Evolutionary conservation across 257 asterid species (phyloP), one percentile per base, ranked within the genome.

Genomic region (Nicotiana paniculata): DNA sequence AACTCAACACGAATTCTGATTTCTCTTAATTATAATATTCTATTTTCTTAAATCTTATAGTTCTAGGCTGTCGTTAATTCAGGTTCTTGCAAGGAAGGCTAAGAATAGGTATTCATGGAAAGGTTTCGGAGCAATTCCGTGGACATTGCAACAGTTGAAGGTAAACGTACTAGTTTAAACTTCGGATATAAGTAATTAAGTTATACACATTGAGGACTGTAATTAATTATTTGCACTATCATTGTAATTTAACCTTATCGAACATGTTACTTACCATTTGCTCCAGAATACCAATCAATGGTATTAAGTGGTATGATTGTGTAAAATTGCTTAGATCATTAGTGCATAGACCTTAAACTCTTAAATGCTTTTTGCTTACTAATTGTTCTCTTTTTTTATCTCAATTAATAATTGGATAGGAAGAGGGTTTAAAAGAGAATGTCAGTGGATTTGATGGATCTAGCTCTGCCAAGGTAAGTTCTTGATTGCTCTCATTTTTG

Each of bases 51-150:
- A 21, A 66, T 72, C 5, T 81, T 59, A 68, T 33, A 8, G 80
- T 21, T 79, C 8, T 84, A 75, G 17, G 4, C 7, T 85, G 81
- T 80, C 64, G 17, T 17, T 67, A 43, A 82, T 84, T 84, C 82
- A 96, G 99, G 90, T 94, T 82, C 97, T 96, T 82, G 85, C 90
- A 3, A 85, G 97, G 85, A 96, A 92, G 90, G 97, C 95, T 4
- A 96, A 96, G 83, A 96, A 94, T 77, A 89, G 90, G 67, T 96
- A 96, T 48, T 89, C 93, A 33, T 96, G 99, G 99, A 96, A 93
- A 83, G 99, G 99, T n/a, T 96, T 92, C 59, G 90, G 75, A 55
- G 98, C 97, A 10, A 91, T 94, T 83, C 98, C 99, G 0, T 82
- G 83, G 68, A 90, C 97, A 58, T 83, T 96, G 86, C 90, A 92